A percentile compares a stretch with the other conserved stretches of the same genome.
Evolutionary conservation across 2,329 filamentous ascomycete genomes (phyloP).

Genomic region (Sporothrix pseudoabietina): DNA sequence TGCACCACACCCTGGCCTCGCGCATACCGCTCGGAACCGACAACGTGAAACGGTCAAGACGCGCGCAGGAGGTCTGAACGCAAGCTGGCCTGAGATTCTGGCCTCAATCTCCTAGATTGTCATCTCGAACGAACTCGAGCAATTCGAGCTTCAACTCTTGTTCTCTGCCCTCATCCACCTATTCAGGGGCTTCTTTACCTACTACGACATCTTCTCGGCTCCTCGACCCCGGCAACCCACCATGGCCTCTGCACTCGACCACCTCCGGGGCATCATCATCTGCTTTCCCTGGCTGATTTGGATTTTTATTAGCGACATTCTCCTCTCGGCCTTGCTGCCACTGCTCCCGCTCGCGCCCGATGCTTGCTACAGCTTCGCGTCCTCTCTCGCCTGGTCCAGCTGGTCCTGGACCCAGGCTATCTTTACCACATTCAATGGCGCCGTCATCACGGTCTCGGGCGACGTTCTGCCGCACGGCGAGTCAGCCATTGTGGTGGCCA

Average conservation of each 20-base stretch:
- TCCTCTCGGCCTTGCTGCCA: constrained; percentile 53
- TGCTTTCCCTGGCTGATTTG: constrained; percentile 56
- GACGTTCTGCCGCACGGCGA: constrained; percentile 56
- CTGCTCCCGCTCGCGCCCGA: constrained; percentile 52
- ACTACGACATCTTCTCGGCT: neutral
- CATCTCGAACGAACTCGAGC: neutral
- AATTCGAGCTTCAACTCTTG: neutral
- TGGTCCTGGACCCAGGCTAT: constrained; percentile 62
- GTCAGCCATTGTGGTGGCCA: constrained; percentile 61
- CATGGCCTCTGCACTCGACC: constrained; percentile 1
- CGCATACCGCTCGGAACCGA: neutral
- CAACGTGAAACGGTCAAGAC: constrained; percentile 6
- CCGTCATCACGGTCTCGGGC: constrained; percentile 56
- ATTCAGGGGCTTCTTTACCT: neutral
- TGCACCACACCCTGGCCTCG: neutral
- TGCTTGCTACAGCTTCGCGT: constrained; percentile 57
- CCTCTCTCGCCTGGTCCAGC: constrained; percentile 55
- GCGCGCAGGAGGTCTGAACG: constrained; percentile 8
- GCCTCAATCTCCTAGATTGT: neutral
- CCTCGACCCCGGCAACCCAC: neutral
- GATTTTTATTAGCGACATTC: constrained; percentile 55
- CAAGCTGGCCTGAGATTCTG: neutral
- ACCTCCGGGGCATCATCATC: constrained; percentile 48
- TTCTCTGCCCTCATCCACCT: neutral
- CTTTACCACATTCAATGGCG: constrained; percentile 58